Conservation (phyloP, 2,329 filamentous ascomycete genomes). For the Pseudocercospora fijiensis region DNA sequence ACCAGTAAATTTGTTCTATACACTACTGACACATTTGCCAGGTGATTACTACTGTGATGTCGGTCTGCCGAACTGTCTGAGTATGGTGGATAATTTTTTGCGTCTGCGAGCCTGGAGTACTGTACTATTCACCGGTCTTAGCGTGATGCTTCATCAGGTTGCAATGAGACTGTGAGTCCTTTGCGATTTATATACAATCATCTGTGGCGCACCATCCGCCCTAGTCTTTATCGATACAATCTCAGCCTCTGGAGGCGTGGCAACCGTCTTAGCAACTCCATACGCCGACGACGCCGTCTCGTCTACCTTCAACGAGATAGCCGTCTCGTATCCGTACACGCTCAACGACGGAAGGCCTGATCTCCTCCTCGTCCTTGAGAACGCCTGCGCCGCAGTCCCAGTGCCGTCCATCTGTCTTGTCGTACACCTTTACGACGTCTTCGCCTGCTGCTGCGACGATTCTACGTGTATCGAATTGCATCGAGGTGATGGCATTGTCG, state of each 20-base stretch:
- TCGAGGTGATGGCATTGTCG: constrained; percentile 84
- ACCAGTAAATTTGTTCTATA: too few species aligned
- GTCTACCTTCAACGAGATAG: constrained; percentile 86
- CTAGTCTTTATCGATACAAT: constrained; percentile 17
- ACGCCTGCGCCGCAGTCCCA: constrained; percentile 93
- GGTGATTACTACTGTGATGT: too few species aligned
- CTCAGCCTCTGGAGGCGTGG: neutral
- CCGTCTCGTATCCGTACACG: constrained; percentile 88
- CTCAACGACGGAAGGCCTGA: constrained; percentile 59
- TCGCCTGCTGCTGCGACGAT: constrained; percentile 91
- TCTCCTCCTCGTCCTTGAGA: constrained; percentile 61
- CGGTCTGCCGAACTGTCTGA: too few species aligned
- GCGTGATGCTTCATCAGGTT: too few species aligned
- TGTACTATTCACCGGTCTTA: too few species aligned
- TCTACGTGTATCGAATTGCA: constrained; percentile 92
- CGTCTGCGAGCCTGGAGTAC: too few species aligned
- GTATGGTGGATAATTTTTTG: too few species aligned
- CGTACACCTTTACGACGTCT: constrained; percentile 94
- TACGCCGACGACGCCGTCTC: constrained; percentile 82
- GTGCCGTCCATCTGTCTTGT: constrained; percentile 91
- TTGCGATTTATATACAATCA: neutral
- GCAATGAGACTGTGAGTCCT: neutral
- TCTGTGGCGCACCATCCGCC: neutral
- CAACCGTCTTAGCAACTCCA: constrained; percentile 68
- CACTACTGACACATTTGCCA: too few species aligned